Evolutionary conservation across 371 early-diverging fungal genomes (phyloP).

Genomic region (Mucor ambiguus): DNA sequence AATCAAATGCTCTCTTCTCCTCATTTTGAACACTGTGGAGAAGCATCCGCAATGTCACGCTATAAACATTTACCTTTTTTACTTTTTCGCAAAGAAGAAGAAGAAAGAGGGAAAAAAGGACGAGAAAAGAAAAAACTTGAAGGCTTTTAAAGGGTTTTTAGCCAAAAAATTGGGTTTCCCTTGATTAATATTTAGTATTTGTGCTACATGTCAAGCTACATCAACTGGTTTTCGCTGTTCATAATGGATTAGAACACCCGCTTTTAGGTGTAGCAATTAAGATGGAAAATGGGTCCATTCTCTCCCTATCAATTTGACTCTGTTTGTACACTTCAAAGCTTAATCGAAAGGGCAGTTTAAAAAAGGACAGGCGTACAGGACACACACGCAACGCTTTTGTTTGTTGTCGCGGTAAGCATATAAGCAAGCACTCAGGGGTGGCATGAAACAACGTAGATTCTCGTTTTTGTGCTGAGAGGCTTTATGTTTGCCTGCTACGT

Average conservation of each 20-base stretch:
- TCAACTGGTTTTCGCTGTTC: conserved; percentile 16
- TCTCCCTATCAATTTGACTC: not conserved
- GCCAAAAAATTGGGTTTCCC: conserved; percentile 4
- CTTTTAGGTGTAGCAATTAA: conserved; percentile 5
- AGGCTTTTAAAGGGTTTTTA: not conserved
- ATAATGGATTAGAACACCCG: not conserved
- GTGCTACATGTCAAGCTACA: conserved; percentile 20
- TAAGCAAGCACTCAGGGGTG: not conserved
- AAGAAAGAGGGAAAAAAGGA: not conserved
- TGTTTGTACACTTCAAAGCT: not conserved
- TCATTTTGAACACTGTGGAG: not conserved
- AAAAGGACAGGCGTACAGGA: not conserved
- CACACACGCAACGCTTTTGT: not conserved
- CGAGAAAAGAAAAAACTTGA: not conserved
- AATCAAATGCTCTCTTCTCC: not conserved
- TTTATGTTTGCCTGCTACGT: not conserved
- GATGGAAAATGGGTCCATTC: not conserved
- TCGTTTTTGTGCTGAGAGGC: too few relatives aligned
- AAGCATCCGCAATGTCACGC: too few relatives aligned
- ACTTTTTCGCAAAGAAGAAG: not conserved
- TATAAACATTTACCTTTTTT: not conserved
- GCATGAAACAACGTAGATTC: not conserved
- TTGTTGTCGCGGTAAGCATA: not conserved
- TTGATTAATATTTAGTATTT: conserved; percentile 4
- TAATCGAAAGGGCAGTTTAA: not conserved